A percentile compares a stretch with the other conserved stretches of the same genome.
Evolutionary conservation across 73 alveolate genomes (phyloP).

Genomic region (Symbiodinium pilosum): DNA sequence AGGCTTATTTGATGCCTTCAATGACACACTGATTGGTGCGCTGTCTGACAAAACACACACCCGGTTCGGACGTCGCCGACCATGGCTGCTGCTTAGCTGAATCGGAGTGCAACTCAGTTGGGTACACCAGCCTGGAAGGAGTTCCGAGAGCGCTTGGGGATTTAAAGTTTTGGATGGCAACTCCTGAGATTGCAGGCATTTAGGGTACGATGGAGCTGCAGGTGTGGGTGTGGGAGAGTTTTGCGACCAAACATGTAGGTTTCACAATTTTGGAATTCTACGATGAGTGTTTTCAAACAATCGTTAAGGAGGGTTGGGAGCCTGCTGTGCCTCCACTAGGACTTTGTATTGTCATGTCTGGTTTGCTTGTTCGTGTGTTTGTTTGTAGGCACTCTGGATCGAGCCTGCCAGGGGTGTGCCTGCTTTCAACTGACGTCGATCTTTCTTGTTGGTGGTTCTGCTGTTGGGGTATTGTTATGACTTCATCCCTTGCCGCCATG

Average conservation of each 20-base stretch:
- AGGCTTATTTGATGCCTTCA: conserved; percentile 77
- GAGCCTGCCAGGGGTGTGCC: conserved; percentile 14
- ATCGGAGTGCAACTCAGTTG: background rate
- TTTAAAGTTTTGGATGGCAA: background rate
- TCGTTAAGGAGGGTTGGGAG: too few relatives aligned
- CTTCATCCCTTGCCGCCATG: background rate
- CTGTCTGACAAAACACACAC: conserved; percentile 33
- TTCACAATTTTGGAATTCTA: too few relatives aligned
- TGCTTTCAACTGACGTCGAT: background rate
- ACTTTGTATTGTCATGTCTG: background rate
- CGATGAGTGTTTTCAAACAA: too few relatives aligned
- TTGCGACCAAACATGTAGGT: too few relatives aligned
- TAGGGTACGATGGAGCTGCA: background rate
- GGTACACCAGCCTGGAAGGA: background rate
- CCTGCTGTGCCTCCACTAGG: background rate
- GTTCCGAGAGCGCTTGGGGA: background rate
- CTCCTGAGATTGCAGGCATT: background rate
- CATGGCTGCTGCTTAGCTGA: conserved; percentile 30
- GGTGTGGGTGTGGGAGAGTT: background rate
- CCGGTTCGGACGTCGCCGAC: conserved; percentile 55
- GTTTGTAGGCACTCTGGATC: background rate
- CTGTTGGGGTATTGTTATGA: background rate
- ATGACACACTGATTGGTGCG: conserved; percentile 88
- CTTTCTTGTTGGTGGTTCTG: background rate
- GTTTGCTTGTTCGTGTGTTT: background rate